Evolutionary conservation across 1,284 basidiomycete genomes (phyloP), one percentile per base, ranked within the genome.

Genomic region (Rhodotorula sp.): DNA sequence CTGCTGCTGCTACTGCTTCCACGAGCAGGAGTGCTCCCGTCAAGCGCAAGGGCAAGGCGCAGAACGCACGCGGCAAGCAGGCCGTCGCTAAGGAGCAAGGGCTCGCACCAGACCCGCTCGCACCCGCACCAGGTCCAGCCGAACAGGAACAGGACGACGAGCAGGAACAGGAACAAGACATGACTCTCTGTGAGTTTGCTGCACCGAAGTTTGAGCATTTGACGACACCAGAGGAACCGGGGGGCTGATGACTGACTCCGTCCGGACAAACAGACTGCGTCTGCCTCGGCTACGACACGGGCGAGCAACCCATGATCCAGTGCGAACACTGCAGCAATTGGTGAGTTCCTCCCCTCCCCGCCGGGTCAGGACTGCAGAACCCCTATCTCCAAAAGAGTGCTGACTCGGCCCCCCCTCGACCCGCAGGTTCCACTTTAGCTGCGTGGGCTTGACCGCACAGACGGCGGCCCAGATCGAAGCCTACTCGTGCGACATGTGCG

Each of bases 261-360:
- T 37, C 8, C 22, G 22, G 45, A 20, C 30, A 8, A 49, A 60
- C 65, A 75, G 74, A 75, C 58, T 77, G 77, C 66, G 70, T 77
- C 44, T 78, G 77, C 62, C 60, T 77, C 20, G 77, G 77, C 0
- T 72, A 85, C 44, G 88, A 91, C 78, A 88, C 91, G 82, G 89
- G 89, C 64, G 76, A 76, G 26, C 85, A 87, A 20, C 90, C 91
- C 24, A 92, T 93, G 91, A 87, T 93, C 59, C 83, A 83, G 61
- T 93, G 91, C 78, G 84, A 85, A 30, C 83, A 84, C 63, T 93
- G 91, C 79, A 83, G 83, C 55, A 87, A 88, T 68, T 92, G 91
- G 91, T 91, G 77, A 76, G 87, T 82, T 62, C 22, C 37, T 14
- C 37, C 63, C 22, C 49, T 14, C 63, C 44, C 44, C 18, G 37